A percentile compares a stretch with the other conserved stretches of the same genome.
Conservation (phyloP, 352 stramenopile genomes). For the Albugo laibachii region DNA sequence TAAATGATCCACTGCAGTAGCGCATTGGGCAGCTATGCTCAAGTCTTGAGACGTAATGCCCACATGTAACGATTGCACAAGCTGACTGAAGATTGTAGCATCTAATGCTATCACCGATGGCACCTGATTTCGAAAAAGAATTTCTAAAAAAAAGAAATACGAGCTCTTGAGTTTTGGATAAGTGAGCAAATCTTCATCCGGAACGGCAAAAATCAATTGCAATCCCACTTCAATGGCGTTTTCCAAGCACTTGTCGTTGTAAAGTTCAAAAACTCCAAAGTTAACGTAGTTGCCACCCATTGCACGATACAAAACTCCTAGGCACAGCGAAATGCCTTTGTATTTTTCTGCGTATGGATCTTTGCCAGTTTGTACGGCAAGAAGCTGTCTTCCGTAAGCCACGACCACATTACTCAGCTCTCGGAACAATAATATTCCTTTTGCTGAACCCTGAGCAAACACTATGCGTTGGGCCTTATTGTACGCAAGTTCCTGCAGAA, state of each 20-base stretch:
- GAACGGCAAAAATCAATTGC: slow-evolving; percentile 89
- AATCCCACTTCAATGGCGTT: slow-evolving; percentile 90
- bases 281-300: slow-evolving; percentile 94
- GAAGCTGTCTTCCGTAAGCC: slow-evolving; percentile 84
- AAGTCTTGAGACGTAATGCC: slow-evolving; percentile 82
- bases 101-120: slow-evolving; percentile 86
- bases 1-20: slow-evolving; percentile 90
- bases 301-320: slow-evolving; percentile 80
- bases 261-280: slow-evolving; percentile 98
- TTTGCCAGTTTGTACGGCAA: slow-evolving; percentile 54
- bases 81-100: slow-evolving; percentile 86
- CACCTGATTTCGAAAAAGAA: slow-evolving; percentile 96
- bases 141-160: slow-evolving; percentile 97
- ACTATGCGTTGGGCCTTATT: slow-evolving; percentile 95
- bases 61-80: slow-evolving; percentile 87
- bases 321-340: slow-evolving; percentile 91
- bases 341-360: slow-evolving; percentile 93
- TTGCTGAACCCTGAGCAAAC: slow-evolving; percentile 95
- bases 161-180: slow-evolving; percentile 97
- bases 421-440: slow-evolving; percentile 96
- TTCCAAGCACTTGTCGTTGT: slow-evolving; percentile 91
- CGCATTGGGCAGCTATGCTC: slow-evolving; percentile 86
- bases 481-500: slow-evolving; percentile 89
- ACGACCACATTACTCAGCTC: slow-evolving; percentile 91
- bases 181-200: slow-evolving; percentile 89